phyloP scores from a whole-genome alignment of 495 filamentous ascomycete genomes.

The Aspergillus kassunensis region DNA sequence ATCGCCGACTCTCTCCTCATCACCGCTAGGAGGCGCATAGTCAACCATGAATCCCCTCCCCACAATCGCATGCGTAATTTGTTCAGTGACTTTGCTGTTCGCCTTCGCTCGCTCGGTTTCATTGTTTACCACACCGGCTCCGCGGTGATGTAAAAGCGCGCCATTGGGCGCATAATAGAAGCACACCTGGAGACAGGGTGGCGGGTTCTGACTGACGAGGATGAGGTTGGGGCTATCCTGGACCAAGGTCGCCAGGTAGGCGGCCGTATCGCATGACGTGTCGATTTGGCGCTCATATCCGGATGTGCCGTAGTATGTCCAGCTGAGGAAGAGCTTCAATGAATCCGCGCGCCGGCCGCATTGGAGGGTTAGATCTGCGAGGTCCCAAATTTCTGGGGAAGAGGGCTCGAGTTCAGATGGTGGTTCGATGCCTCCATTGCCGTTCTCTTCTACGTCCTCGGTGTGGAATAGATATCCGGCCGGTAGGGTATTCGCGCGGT shows the following conservation, averaged over 20 bases:
- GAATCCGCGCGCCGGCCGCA: conserved; percentile 83
- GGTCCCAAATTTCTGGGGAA: conserved; percentile 69
- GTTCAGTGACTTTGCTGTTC: conserved; percentile 67
- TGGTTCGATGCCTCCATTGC: conserved; percentile 12
- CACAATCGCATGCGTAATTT: conserved; percentile 62
- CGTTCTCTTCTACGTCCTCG: conserved; percentile 23
- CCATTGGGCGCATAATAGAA: conserved; percentile 75
- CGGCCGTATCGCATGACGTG: conserved; percentile 61
- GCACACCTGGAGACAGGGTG: conserved; percentile 90
- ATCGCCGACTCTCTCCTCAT: conserved; percentile 49
- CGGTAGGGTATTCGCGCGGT: conserved; percentile 76
- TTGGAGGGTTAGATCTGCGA: conserved; percentile 91
- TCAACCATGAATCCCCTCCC: conserved; percentile 87
- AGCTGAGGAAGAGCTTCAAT: conserved; percentile 80
- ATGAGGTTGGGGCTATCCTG: conserved; percentile 54
- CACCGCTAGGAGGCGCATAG: conserved; percentile 66
- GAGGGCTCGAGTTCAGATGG: conserved; percentile 30
- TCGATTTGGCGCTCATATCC: conserved; percentile 64
- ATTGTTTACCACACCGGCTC: conserved; percentile 26
- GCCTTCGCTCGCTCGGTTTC: conserved; percentile 47
- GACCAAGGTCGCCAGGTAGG: conserved; percentile 59
- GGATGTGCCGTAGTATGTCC: conserved; percentile 78
- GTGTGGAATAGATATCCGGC: conserved; percentile 86
- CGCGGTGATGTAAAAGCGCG: conserved; percentile 38
- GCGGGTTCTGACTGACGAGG: conserved; percentile 69